Conservation (phyloP, 169 alveolate species). For the Theileria orientalis region DNA sequence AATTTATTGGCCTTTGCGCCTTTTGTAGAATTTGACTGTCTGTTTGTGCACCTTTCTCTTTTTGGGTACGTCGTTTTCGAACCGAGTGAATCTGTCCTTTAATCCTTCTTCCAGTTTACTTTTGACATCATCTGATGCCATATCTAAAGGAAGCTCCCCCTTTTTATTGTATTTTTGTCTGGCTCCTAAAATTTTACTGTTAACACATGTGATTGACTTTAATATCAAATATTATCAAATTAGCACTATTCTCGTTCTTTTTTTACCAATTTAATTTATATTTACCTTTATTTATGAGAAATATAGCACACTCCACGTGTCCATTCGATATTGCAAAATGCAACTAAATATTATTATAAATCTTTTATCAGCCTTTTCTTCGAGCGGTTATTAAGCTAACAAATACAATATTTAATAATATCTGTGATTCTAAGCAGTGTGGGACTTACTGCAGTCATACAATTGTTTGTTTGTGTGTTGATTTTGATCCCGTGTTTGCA, state of each 20-base stretch:
- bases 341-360: constrained; percentile 19
- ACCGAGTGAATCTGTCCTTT: constrained; percentile 18
- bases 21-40: constrained; percentile 46
- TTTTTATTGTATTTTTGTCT: constrained; percentile 36
- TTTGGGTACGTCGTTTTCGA: constrained; percentile 13
- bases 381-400: too few species aligned
- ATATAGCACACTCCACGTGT: constrained; percentile 37
- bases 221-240: too few species aligned
- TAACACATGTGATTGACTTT: background rate
- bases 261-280: background rate
- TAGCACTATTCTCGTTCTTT: background rate
- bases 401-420: too few species aligned
- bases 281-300: constrained; percentile 37
- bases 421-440: background rate
- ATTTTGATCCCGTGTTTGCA: constrained; percentile 27
- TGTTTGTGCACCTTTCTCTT: constrained; percentile 21
- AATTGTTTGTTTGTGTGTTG: constrained; percentile 39
- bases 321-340: constrained; percentile 57
- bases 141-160: constrained; percentile 51
- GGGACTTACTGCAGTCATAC: constrained; percentile 56
- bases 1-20: constrained; percentile 17
- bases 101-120: constrained; percentile 15
- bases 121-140: constrained; percentile 31
- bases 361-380: too few species aligned
- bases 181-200: constrained; percentile 28